Base-by-base conservation (phyloP, 2,329 filamentous ascomycete genomes). In the Setomelanomma holmii region DNA sequence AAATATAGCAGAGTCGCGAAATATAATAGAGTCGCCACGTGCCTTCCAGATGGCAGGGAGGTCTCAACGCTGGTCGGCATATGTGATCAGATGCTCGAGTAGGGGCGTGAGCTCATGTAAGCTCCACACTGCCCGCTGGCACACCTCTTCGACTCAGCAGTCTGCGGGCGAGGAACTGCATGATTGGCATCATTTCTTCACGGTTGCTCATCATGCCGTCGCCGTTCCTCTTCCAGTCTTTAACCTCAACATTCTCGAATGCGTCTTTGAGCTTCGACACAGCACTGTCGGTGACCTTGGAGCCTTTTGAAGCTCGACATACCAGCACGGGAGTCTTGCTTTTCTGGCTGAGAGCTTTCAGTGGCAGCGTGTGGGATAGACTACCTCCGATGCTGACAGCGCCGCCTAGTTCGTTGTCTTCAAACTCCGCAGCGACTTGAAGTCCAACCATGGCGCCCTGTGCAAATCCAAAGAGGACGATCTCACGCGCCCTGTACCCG, bases 121-220 rank as follows among this genome's bases (percentile, higher is more conserved):
- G 53, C 65, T 85, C 82, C 1, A 83, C 75, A 56, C 78, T 80
- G 0, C 81, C 83, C 49, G 79, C 75, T 0, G 82, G 82, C 5
- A 84, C 79, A 1, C 82, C 83, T 49, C 75, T 79, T 38, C 73
- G 77, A 61, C 82, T 85, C 57, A 76, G 67, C 62, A 95, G 73
- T 65, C 88, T 82, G 44, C 88, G 82, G 0, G 88, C 87, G 64
- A 92, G 83, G 71, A 87, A 97, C 67, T 89, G 85, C 91, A 97
- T 97, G 54, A 97, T 83, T 0, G 93, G 92, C 66, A 93, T 69
- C 83, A 96, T 93, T 80, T 98, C 93, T 10, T 96, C 91, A 46
- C 89, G 82, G 69, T 82, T 88, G 40, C 81, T 79, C n/a, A 92
- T 91, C 93, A 97, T 96, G 1, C 83, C 83, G 73, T 96, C 91